A percentile compares a stretch with the other conserved stretches of the same genome.
Evolutionary conservation across 805 yeast species (phyloP).

Genomic region (Yueomyces sp.): DNA sequence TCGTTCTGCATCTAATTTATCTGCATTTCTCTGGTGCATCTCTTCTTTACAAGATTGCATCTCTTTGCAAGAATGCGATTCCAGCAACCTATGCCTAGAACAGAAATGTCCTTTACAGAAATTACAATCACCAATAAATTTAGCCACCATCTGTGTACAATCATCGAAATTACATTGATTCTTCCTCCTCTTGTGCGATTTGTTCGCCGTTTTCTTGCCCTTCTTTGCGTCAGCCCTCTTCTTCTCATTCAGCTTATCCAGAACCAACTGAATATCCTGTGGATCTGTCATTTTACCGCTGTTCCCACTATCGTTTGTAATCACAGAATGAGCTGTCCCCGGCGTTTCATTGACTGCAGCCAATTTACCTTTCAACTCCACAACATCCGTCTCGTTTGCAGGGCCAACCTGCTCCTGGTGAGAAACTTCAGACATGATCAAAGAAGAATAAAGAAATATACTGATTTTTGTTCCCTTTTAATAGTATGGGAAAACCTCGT

Average conservation of each 20-base stretch:
- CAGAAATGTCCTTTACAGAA: constrained; percentile 79
- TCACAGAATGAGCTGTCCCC: background rate
- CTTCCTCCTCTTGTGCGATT: constrained; percentile 10
- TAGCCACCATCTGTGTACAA: constrained; percentile 52
- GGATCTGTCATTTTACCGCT: background rate
- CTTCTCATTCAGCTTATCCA: background rate
- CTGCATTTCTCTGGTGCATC: constrained; percentile 75
- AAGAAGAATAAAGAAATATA: too few species aligned
- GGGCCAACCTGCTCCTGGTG: background rate
- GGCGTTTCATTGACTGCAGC: background rate
- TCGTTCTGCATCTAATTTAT: constrained; percentile 70
- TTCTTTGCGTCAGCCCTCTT: background rate
- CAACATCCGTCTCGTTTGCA: background rate
- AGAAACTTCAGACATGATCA: background rate
- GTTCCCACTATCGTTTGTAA: background rate
- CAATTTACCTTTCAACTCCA: background rate
- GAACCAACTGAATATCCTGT: background rate
- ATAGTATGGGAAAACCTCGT: too few species aligned
- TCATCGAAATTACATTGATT: constrained; percentile 37
- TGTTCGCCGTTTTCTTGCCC: background rate
- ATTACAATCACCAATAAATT: constrained; percentile 68
- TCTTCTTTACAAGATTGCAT: constrained; percentile 68
- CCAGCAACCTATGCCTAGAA: constrained; percentile 75
- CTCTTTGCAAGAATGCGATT: constrained; percentile 71
- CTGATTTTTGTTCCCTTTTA: too few species aligned